phyloP scores from a whole-genome alignment of 108 stramenopile genomes.

The Fragilariopsis cylindrus region DNA sequence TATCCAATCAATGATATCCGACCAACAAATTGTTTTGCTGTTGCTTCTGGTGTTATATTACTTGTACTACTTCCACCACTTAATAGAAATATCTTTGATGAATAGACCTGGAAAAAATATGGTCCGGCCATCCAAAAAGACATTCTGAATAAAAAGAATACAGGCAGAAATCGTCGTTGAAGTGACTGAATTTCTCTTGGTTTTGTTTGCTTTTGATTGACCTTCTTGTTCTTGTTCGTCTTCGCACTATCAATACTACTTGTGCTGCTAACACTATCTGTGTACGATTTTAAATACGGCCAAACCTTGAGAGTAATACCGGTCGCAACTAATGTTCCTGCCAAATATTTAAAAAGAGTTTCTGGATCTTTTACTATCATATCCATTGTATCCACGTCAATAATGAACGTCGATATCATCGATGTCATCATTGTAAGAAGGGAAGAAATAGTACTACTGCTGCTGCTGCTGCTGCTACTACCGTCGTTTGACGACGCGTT shows the following conservation, averaged over 20 bases:
- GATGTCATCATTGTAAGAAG: too few species aligned
- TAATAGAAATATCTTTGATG: slow-evolving; percentile 71
- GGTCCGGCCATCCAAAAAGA: slow-evolving; percentile 98
- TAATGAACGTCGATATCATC: neutral
- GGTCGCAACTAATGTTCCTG: slow-evolving; percentile 2
- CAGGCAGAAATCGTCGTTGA: slow-evolving; percentile 82
- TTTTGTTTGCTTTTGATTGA: slow-evolving; percentile 10
- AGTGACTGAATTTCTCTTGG: slow-evolving; percentile 48
- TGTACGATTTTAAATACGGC: neutral
- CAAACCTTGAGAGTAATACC: neutral
- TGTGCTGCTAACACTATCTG: too few species aligned
- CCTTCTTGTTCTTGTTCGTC: neutral
- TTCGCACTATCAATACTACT: neutral
- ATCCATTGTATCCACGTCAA: neutral
- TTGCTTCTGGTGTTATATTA: slow-evolving; percentile 8
- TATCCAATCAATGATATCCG: slow-evolving; percentile 92
- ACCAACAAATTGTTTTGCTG: slow-evolving; percentile 66
- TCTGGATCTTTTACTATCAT: neutral
- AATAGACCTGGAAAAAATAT: slow-evolving; percentile 96
- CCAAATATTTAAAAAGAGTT: neutral
- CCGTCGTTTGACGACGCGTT: too few species aligned
- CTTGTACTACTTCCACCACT: slow-evolving; percentile 24
- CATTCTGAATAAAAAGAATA: slow-evolving; percentile 91
- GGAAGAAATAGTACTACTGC: too few species aligned
- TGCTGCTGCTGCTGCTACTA: too few species aligned